A percentile compares a stretch with the other conserved stretches of the same genome.
Evolutionary conservation across 768 basidiomycete species (phyloP).

Genomic region (Cubamyces sp.): DNA sequence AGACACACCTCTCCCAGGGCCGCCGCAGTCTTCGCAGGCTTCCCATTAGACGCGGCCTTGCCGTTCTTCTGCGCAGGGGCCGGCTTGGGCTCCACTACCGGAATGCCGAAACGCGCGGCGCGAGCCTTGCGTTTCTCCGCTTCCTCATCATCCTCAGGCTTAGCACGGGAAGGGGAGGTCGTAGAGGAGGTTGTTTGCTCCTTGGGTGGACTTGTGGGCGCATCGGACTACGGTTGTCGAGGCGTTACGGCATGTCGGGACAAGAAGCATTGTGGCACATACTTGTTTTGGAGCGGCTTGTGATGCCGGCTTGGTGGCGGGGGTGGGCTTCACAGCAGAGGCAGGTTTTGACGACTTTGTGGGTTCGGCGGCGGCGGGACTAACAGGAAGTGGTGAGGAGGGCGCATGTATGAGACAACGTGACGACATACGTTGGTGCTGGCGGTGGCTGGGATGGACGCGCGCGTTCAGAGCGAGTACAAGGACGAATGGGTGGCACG

Average conservation of each 20-base stretch:
- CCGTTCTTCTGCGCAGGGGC: slow-evolving; percentile 30
- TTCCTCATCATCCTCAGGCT: slow-evolving; percentile 47
- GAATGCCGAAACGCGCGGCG: slow-evolving; percentile 74
- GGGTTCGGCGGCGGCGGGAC: slow-evolving; percentile 19
- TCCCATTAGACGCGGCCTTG: slow-evolving; percentile 14
- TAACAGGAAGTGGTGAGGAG: neutral
- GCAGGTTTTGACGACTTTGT: slow-evolving; percentile 33
- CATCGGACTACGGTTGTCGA: neutral
- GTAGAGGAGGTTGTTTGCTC: neutral
- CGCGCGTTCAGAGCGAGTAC: slow-evolving; percentile 35
- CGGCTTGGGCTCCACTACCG: slow-evolving; percentile 51
- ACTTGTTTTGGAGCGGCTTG: slow-evolving; percentile 20
- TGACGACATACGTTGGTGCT: slow-evolving; percentile 35
- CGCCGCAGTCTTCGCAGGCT: slow-evolving; percentile 9
- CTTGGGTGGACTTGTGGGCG: neutral
- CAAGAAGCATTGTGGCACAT: neutral
- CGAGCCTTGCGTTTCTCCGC: slow-evolving; percentile 60
- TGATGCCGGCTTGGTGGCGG: slow-evolving; percentile 15
- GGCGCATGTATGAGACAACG: neutral
- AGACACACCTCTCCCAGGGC: slow-evolving; percentile 21
- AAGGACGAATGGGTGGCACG: slow-evolving; percentile 7
- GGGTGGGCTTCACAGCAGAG: slow-evolving; percentile 12
- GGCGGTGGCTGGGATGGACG: slow-evolving; percentile 38
- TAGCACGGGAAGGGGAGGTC: slow-evolving; percentile 4
- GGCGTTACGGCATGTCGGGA: neutral